Base-by-base conservation (phyloP, 169 alveolate genomes). In the Nephromyces sp. region DNA sequence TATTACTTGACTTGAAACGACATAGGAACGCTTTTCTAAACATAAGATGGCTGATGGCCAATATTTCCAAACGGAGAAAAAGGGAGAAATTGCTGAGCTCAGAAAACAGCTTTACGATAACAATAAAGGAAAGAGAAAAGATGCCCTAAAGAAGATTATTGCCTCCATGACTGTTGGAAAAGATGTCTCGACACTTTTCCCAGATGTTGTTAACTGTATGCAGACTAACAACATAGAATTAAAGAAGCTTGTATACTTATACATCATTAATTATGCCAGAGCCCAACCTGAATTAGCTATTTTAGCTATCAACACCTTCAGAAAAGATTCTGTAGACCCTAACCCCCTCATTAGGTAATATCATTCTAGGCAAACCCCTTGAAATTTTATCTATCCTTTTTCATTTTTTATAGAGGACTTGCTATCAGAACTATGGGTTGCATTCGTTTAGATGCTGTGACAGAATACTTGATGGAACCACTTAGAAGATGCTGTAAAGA, bases 341-440 rank as follows among this genome's bases (percentile, higher is more conserved):
- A 92, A 86, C 63, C 97, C 98, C 0, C 81, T 94, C 33, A 93
- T 94, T 34, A 84, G 92, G 89, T 83, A 61, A n/a, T n/a, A n/a
- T n/a, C n/a, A n/a, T n/a, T n/a, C n/a, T n/a, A n/a, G n/a, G n/a
- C n/a, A n/a, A n/a, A n/a, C n/a, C n/a, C n/a, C n/a, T n/a, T n/a
- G n/a, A n/a, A n/a, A n/a, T n/a, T n/a, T n/a, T n/a, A n/a, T n/a
- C n/a, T 15, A 15, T 43, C n/a, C n/a, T 43, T 43, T 15, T 43
- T 15, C 57, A 15, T 15, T 64, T 32, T 6, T 32, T 28, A 66
- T 72, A 68, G 72, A 24, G 99, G 98, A 33, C 84, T 97, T 34
- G 99, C 99, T 0, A 92, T 97, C 22, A 87, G 99, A 75, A 97
- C 99, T 5, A 95, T 97, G 99, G 99, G 99, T 30, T 97, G 97